Evolutionary conservation across 1,139 yeast species (phyloP).

Genomic region (Pichia cactophila): DNA sequence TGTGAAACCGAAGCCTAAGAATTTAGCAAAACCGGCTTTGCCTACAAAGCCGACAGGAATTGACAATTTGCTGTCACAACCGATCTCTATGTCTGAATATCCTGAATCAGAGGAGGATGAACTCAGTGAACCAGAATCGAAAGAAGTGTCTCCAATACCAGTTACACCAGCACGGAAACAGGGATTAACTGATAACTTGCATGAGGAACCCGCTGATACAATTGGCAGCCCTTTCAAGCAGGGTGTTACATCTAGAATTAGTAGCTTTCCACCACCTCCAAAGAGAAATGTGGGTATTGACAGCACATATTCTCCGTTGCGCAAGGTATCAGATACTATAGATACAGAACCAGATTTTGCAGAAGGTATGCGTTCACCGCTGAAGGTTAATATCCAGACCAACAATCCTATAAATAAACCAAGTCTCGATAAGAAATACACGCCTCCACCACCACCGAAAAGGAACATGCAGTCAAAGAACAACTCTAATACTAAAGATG

Average conservation of each 20-base stretch:
- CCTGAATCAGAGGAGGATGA: conserved; percentile 7
- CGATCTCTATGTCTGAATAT: conserved; percentile 7
- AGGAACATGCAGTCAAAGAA: background rate
- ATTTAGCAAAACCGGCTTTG: conserved; percentile 19
- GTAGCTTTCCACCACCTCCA: conserved; percentile 6
- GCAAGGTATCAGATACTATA: background rate
- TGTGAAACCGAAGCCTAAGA: conserved; percentile 19
- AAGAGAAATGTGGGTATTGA: conserved; percentile 1
- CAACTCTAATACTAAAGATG: background rate
- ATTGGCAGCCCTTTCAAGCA: conserved; percentile 5
- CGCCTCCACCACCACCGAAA: conserved; percentile 8
- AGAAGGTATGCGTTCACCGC: conserved; percentile 13
- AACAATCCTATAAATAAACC: background rate
- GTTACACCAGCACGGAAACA: background rate
- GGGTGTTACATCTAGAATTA: background rate
- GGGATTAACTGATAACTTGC: background rate
- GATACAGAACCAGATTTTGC: conserved; percentile 5
- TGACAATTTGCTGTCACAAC: background rate
- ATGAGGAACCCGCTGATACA: background rate
- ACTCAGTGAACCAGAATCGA: background rate
- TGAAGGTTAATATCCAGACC: conserved; percentile 1
- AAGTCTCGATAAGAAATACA: background rate
- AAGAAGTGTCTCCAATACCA: background rate
- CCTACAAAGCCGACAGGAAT: background rate
- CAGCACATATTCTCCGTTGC: background rate